phyloP scores from a whole-genome alignment of 345 rosid genomes.

The Syzygium aqueum region DNA sequence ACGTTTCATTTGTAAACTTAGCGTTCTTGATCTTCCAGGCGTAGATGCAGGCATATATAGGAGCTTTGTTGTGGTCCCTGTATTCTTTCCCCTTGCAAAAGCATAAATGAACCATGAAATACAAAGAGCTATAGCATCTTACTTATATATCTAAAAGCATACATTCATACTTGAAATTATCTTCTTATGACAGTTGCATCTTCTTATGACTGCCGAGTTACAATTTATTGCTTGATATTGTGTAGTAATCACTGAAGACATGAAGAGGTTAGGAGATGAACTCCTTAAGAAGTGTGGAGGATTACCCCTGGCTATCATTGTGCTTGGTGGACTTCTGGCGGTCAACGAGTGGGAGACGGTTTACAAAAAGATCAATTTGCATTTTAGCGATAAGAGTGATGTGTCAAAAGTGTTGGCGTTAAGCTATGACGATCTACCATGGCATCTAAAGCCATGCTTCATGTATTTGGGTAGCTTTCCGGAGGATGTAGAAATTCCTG shows the following conservation, averaged over 20 bases:
- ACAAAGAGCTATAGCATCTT: too few relatives aligned
- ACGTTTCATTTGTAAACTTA: too few relatives aligned
- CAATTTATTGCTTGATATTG: neutral
- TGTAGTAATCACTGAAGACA: neutral
- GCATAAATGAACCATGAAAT: too few relatives aligned
- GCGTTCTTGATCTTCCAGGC: neutral
- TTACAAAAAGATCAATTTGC: neutral
- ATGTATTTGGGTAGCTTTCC: slow-evolving; percentile 24
- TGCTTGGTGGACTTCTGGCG: slow-evolving; percentile 29
- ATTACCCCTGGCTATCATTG: slow-evolving; percentile 25
- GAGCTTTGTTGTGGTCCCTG: neutral
- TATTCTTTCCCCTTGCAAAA: too few relatives aligned
- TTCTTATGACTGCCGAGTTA: neutral
- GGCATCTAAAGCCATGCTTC: slow-evolving; percentile 22
- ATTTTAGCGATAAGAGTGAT: too few relatives aligned
- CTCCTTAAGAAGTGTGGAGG: slow-evolving; percentile 24
- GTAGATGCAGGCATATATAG: neutral
- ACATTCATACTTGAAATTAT: neutral
- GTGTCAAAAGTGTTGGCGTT: too few relatives aligned
- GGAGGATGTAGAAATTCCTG: slow-evolving; percentile 25
- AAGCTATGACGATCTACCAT: slow-evolving; percentile 3
- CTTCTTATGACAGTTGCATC: neutral
- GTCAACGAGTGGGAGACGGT: slow-evolving; percentile 14
- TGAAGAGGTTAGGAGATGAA: slow-evolving; percentile 18
- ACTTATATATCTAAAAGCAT: neutral